Evolutionary conservation across 352 stramenopile genomes (phyloP), one percentile per base, ranked within the genome.

Genomic region (Aphanomyces astaci): DNA sequence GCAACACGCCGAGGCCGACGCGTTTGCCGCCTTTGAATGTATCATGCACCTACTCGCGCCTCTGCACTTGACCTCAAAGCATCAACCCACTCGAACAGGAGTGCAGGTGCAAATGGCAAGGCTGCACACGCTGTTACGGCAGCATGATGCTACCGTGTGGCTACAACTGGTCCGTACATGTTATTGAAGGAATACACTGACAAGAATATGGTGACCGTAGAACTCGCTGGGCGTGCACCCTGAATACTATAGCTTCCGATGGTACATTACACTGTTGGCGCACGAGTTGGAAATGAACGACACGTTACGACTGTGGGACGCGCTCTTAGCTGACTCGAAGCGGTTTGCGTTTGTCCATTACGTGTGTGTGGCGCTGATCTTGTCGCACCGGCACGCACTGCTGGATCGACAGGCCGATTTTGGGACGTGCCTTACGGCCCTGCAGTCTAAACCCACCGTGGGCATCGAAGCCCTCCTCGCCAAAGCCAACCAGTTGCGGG

Each of bases 301-400:
- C 24, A 89, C 80, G 24, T 74, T 88, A 51, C 77, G 75, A 11
- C 64, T 90, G 31, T 90, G 82, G 79, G 80, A 90, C 54, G 63
- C 82, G 1, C 64, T 90, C 25, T 73, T 90, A 2, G 71, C 79
- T 0, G 80, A 89, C 52, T 53, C 78, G 22, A 85, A 79, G 70
- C 78, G 80, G 10, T 90, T 90, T 67, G 80, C 78, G 57, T 87
- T 90, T 48, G 46, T 90, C 10, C 80, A 89, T 64, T 90, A 89
- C 66, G 73, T 87, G 30, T 82, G 75, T 63, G 82, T 76, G 31
- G 77, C 80, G 3, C 59, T 90, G 2, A 60, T 90, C 4, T 77
- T 78, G 4, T 89, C 73, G 0, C 78, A 88, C 43, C 79, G 80
- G 17, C 36, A 15, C 4, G 48, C 62, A 19, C 64, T 89, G 3